Base-by-base conservation (phyloP, 768 basidiomycete genomes). In the Russula emetica region DNA sequence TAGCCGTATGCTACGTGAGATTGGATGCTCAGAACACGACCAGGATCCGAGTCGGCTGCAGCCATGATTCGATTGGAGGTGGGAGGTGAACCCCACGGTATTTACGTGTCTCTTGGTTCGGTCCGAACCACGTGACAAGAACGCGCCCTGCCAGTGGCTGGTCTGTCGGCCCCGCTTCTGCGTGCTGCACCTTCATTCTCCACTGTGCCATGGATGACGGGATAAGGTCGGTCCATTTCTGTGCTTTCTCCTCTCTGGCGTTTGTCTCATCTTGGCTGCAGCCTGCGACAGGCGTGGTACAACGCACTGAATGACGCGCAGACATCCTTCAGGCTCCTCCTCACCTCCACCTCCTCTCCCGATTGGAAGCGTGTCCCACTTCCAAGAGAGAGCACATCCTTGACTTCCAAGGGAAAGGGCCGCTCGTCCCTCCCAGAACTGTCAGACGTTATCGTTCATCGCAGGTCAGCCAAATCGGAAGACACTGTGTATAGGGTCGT, bases 1-100 rank as follows among this genome's bases (percentile, higher is more conserved):
- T 96, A 98, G 54, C 96, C 96, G 68, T 87, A 92, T 11, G 88
- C 85, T 62, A 98, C 96, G 70, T 98, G 96, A 2, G 90, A 93
- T 70, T 98, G 96, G 55, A 98, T 84, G 69, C 92, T 94, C 47
- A 98, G 79, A 10, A 98, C 82, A 28, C 94, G 80, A 55, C 82
- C 82, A 26, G 45, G 36, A 28, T 68, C 65, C 11, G 45, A 36
- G 36, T 68, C 65, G 5, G 51, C 67, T 16, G 45, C 58, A 20
- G 28, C 36, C 51, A 61, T 44, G 36, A 16, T 32, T 13, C 36
- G 36, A 36, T 36, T 36, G 36, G 36, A 34, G 34, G 11, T 34
- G n/a, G n/a, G n/a, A n/a, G n/a, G n/a, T n/a, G n/a, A n/a, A n/a
- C n/a, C n/a, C n/a, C n/a, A n/a, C n/a, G n/a, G n/a, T n/a, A n/a